Conservation (phyloP, 2,329 filamentous ascomycete genomes). For the Fusarium xylarioides region DNA sequence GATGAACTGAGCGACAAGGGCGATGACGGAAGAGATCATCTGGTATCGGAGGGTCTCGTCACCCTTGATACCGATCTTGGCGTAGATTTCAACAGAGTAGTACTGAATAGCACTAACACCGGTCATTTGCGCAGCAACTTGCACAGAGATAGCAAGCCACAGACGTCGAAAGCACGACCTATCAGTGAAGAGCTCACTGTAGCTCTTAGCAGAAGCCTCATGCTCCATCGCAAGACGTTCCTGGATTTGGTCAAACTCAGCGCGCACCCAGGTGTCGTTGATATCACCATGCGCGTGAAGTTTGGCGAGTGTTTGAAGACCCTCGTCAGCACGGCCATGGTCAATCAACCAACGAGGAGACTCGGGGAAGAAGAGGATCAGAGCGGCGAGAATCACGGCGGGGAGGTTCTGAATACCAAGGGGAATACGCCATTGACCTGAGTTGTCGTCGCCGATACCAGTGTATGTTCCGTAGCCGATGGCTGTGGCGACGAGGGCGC, state of each 20-base stretch:
- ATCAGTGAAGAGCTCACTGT: constrained; percentile 69
- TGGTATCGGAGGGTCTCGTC: constrained; percentile 76
- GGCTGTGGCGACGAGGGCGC: constrained; percentile 64
- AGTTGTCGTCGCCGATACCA: not conserved
- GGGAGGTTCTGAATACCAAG: constrained; percentile 30
- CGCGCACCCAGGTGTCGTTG: constrained; percentile 72
- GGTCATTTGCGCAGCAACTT: constrained; percentile 78
- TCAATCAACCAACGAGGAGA: constrained; percentile 64
- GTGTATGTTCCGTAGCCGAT: constrained; percentile 24
- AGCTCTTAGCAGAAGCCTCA: constrained; percentile 71
- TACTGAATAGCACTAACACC: constrained; percentile 79
- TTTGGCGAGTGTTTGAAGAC: constrained; percentile 70
- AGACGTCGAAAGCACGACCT: constrained; percentile 73
- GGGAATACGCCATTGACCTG: constrained; percentile 33
- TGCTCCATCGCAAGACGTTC: constrained; percentile 72
- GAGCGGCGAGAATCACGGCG: constrained; percentile 23
- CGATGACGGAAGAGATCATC: constrained; percentile 74
- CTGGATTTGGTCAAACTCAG: constrained; percentile 76
- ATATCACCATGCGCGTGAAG: constrained; percentile 74
- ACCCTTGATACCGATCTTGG: constrained; percentile 57
- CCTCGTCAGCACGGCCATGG: constrained; percentile 69
- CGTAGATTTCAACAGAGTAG: constrained; percentile 67
- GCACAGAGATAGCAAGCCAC: constrained; percentile 72
- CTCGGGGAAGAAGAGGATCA: constrained; percentile 36
- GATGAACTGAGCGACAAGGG: constrained; percentile 35